These are phyloP conservation scores for Filobasidium wieringae DNA, from an alignment of 768 basidiomycete species.

Conservation along the genomic window DNA sequence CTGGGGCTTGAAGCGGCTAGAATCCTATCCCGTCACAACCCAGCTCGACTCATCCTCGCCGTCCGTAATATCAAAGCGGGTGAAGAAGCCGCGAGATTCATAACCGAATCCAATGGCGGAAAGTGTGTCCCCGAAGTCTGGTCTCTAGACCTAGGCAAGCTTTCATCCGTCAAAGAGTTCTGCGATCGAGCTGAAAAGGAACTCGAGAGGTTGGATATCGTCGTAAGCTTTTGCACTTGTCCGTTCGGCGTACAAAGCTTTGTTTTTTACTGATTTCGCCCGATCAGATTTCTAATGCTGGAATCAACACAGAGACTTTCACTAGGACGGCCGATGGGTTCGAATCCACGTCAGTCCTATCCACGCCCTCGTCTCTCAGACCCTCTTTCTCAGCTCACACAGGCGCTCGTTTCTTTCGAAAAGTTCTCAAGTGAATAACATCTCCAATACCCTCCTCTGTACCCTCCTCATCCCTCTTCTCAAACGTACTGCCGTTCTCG, in stretches of 20 bases:
- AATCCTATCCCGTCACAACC: slow-evolving; percentile 8
- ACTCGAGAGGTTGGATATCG: slow-evolving; percentile 19
- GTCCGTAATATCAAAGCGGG: slow-evolving; percentile 14
- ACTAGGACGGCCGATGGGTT: slow-evolving; percentile 7
- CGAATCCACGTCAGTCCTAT: slow-evolving; percentile 11
- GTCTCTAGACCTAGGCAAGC: slow-evolving; percentile 16
- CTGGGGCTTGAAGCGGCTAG: slow-evolving; percentile 18
- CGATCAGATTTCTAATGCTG: slow-evolving; percentile 14
- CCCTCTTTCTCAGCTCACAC: not conserved
- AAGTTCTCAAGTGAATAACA: slow-evolving; percentile 19
- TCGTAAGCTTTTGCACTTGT: slow-evolving; percentile 4
- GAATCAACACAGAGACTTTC: slow-evolving; percentile 3
- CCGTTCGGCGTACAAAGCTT: not conserved
- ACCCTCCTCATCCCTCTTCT: slow-evolving; percentile 17
- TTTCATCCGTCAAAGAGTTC: slow-evolving; percentile 17
- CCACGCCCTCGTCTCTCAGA: not conserved
- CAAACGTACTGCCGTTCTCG: slow-evolving; percentile 7
- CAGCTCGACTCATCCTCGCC: slow-evolving; percentile 19
- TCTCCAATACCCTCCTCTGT: slow-evolving; percentile 17
- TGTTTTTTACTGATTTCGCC: not conserved
- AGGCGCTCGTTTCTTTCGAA: not conserved
- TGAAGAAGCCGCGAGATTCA: slow-evolving; percentile 13
- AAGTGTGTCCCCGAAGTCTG: slow-evolving; percentile 17
- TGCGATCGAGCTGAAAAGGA: slow-evolving; percentile 8
- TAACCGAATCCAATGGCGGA: slow-evolving; percentile 6